A percentile compares a stretch with the other conserved stretches of the same genome.
These are phyloP conservation scores for Fusarium lyarnte DNA, from an alignment of 2,329 filamentous ascomycete genomes.

Conservation along the genomic window DNA sequence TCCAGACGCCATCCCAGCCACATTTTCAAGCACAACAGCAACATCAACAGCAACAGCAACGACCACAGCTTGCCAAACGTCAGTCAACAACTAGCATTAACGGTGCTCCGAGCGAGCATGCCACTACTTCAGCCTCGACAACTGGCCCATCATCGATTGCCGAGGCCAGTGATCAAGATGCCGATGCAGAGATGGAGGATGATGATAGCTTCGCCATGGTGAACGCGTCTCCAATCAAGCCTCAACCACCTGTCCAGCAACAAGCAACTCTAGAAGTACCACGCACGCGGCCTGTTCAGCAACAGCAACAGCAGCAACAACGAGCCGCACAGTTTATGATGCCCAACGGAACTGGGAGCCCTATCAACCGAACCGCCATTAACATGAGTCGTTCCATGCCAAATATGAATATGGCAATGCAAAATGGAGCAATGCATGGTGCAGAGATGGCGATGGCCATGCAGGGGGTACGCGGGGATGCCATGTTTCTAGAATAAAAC, in stretches of 20 bases:
- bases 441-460: slow-evolving; percentile 58
- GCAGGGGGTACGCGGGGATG: slow-evolving; percentile 57
- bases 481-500: slow-evolving; percentile 63
- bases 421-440: slow-evolving; percentile 51
- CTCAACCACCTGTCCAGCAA: slow-evolving; percentile 51
- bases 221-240: slow-evolving; percentile 52
- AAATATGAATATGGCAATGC: slow-evolving; percentile 56
- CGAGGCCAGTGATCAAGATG: slow-evolving; percentile 58
- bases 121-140: slow-evolving; percentile 45
- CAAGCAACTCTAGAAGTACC: slow-evolving; percentile 56
- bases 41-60: slow-evolving; percentile 26
- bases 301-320: slow-evolving; percentile 45
- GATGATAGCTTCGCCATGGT: slow-evolving; percentile 65
- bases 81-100: slow-evolving; percentile 51
- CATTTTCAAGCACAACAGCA: slow-evolving; percentile 37
- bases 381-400: slow-evolving; percentile 58
- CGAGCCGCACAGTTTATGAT: slow-evolving; percentile 51
- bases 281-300: slow-evolving; percentile 51
- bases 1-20: slow-evolving; percentile 30
- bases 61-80: slow-evolving; percentile 40
- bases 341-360: slow-evolving; percentile 52
- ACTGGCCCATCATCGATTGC: slow-evolving; percentile 54
- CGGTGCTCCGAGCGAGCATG: slow-evolving; percentile 47
- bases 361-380: slow-evolving; percentile 50
- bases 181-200: slow-evolving; percentile 66